Conservation (phyloP, 352 stramenopile genomes). For the Pythium plurisporium region DNA sequence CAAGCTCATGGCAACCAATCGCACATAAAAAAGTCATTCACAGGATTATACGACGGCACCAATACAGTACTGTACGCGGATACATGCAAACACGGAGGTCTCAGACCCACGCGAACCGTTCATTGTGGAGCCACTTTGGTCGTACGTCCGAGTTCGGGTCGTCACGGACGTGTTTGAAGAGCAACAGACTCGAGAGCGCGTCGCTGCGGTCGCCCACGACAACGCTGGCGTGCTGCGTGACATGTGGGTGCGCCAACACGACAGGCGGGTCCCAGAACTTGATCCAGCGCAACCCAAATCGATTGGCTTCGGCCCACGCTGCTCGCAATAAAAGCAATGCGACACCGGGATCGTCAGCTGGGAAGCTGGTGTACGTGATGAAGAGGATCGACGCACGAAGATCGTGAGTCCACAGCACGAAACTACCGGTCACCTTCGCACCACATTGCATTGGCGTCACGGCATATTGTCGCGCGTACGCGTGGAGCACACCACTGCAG, state of each 20-base stretch:
- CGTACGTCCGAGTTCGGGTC: slow-evolving; percentile 3
- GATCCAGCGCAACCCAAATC: slow-evolving; percentile 5
- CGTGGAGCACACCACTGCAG: slow-evolving; percentile 50
- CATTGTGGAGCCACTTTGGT: slow-evolving; percentile 46
- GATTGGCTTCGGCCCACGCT: slow-evolving; percentile 11
- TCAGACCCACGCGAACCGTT: slow-evolving; percentile 59
- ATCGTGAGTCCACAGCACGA: slow-evolving; percentile 57
- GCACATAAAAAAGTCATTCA: neutral
- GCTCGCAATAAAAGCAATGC: slow-evolving; percentile 22
- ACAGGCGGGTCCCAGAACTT: slow-evolving; percentile 56
- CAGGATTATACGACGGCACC: neutral
- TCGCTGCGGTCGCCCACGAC: slow-evolving; percentile 29
- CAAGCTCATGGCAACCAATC: too few relatives aligned
- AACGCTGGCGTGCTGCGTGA: slow-evolving; percentile 29
- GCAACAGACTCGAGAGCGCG: slow-evolving; percentile 54
- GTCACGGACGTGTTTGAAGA: slow-evolving; percentile 29
- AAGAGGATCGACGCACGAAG: slow-evolving; percentile 49
- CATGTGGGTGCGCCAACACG: slow-evolving; percentile 17
- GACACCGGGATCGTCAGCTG: slow-evolving; percentile 13
- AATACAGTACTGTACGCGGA: neutral
- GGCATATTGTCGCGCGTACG: slow-evolving; percentile 25
- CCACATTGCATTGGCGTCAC: slow-evolving; percentile 41
- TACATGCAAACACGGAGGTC: neutral
- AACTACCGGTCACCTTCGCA: slow-evolving; percentile 32
- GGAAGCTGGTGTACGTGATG: slow-evolving; percentile 35